Base-by-base conservation (phyloP, 371 early-diverging fungal genomes). In the Aphelidium insulamus region DNA sequence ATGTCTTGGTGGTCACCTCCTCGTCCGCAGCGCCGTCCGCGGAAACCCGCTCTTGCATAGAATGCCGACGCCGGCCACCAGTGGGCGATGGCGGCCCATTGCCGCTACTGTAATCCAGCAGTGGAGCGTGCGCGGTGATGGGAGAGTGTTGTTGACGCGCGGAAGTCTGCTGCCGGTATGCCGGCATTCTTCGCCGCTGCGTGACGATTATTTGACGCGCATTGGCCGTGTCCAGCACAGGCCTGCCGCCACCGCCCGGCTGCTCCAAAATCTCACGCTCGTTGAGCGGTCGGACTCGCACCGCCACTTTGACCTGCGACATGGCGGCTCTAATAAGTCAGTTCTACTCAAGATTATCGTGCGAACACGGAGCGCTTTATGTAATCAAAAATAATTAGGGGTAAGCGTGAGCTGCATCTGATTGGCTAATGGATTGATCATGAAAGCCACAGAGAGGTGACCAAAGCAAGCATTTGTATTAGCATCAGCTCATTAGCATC, bases 241-340 rank as follows among this genome's bases (percentile, higher is more conserved):
- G n/a, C 41, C 26, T 22, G 40, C 19, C 17, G 45, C 48, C 4
- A 38, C 39, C 3, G 37, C 33, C 26, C 25, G 20, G 34, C 46
- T 49, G 59, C 75, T n/a, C n/a, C n/a, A n/a, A n/a, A n/a, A n/a
- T n/a, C n/a, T n/a, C 78, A 54, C 76, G 58, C 28, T 61, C 45
- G 42, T 76, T 78, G 33, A 78, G 50, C 11, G 78, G 78, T 21
- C 78, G 65, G 50, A 72, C 72, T 26, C 78, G 63, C 30, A 78
- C 78, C 12, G 75, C 75, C 18, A 78, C 78, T 34, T 71, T 72
- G 38, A 78, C n/a, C n/a, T n/a, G n/a, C n/a, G n/a, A n/a, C n/a
- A n/a, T n/a, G n/a, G n/a, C n/a, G n/a, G n/a, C n/a, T n/a, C n/a
- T n/a, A n/a, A n/a, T n/a, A n/a, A n/a, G n/a, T n/a, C n/a, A n/a